phyloP scores from a whole-genome alignment of 805 yeast genomes.

The Saturnispora gosingensis region DNA sequence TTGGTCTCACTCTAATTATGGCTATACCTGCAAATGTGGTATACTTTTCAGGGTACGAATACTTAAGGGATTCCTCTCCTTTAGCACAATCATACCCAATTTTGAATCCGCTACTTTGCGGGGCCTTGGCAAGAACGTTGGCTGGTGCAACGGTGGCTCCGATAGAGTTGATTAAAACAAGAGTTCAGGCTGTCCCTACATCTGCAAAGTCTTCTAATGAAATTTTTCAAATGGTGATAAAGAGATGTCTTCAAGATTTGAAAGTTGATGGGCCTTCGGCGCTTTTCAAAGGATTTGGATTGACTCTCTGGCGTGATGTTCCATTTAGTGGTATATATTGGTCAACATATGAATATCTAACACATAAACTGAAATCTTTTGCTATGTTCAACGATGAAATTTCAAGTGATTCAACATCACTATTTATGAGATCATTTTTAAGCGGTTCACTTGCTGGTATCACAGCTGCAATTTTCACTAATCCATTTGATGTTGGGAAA shows the following conservation, averaged over 20 bases:
- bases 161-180: conserved; percentile 74
- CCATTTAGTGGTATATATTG: conserved; percentile 95
- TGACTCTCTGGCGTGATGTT: conserved; percentile 94
- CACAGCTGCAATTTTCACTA: conserved; percentile 77
- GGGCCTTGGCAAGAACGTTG: conserved; percentile 69
- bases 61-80: conserved; percentile 68
- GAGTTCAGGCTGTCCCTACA: conserved; percentile 78
- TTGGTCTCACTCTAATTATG: conserved; percentile 74
- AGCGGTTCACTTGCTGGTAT: conserved; percentile 82
- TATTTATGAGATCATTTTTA: conserved; percentile 54
- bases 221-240: conserved; percentile 38
- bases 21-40: conserved; percentile 90
- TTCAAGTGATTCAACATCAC: conserved; percentile 9
- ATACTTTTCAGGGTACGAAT: conserved; percentile 90
- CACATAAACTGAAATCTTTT: conserved; percentile 21
- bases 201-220: conserved; percentile 28
- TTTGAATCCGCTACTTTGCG: conserved; percentile 74
- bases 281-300: conserved; percentile 73
- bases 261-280: conserved; percentile 48
- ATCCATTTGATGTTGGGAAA: conserved; percentile 96
- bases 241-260: conserved; percentile 33
- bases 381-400: conserved; percentile 19
- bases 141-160: conserved; percentile 87
- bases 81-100: conserved; percentile 28
- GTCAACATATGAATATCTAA: conserved; percentile 65